Evolutionary conservation across 1,139 yeast species (phyloP), one percentile per base, ranked within the genome.

Genomic region (Kodamaea anthophila): DNA sequence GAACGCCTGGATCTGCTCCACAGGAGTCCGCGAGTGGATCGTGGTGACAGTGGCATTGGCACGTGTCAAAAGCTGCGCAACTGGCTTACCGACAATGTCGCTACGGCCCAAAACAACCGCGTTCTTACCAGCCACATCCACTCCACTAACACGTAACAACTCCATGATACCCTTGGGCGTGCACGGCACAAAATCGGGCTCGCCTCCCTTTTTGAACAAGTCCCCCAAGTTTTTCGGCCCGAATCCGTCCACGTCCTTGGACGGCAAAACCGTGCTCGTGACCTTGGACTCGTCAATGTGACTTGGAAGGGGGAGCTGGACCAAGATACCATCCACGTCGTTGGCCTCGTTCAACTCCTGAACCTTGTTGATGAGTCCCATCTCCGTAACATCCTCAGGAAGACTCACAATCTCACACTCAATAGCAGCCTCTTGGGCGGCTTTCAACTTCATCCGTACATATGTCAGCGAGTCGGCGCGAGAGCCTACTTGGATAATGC

Each of bases 71-170:
- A 91, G 67, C 40, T 79, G 77, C 24, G 96, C 83, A 35, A 88
- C 83, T 27, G 99, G 99, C 39, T 81, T 75, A 30, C 99, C 99
- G 22, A 91, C 98, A 46, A 91, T 91, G 49, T 91, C 97, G 23
- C 95, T 83, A 59, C 98, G 76, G 35, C 99, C 98, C 38, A 91
- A 68, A 19, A 91, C 97, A 28, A 88, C 96, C n/a, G 95, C 96
- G 43, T 74, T 70, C 42, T 84, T 70, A 39, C 97, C 98, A 23
- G 72, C 64, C 31, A 86, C 55, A 3, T 63, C 55, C 14, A 87
- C 81, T 18, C 74, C 68, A 29, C 84, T 64, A 42, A 73, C 67
- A 38, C 75, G 62, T 46, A 91, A 70, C 44, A 91, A 68, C 45
- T 77, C 81, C 65, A 91, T 77, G 50, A 88, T 79, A 25, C 98